Percentiles rank a stretch among this genome's conserved stretches.
Evolutionary conservation across 2,329 filamentous ascomycete genomes (phyloP).

Genomic region (Alternaria postmessia): DNA sequence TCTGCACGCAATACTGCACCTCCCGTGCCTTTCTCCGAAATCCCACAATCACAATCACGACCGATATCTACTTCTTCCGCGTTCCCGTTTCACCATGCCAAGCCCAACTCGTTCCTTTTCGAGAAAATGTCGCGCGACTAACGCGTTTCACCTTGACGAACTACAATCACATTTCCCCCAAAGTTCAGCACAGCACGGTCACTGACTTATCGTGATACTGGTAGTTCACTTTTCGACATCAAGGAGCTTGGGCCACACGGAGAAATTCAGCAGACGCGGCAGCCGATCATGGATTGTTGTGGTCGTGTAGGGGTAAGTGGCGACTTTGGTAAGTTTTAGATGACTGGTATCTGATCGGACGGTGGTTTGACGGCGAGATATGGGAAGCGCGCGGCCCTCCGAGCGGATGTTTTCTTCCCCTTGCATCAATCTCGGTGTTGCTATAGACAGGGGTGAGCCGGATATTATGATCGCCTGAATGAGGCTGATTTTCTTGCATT

Average conservation of each 20-base stretch:
- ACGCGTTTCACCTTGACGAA: constrained; percentile 4
- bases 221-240: background rate
- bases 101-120: background rate
- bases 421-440: background rate
- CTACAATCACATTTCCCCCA: background rate
- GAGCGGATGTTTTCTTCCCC: background rate
- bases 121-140: background rate
- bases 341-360: constrained; percentile 4
- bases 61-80: background rate
- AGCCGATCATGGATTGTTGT: background rate
- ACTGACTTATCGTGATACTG: background rate
- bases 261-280: background rate
- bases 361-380: background rate
- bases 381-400: background rate
- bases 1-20: background rate
- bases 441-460: background rate
- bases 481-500: background rate
- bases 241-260: background rate
- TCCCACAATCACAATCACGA: background rate
- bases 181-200: background rate
- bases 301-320: background rate
- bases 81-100: background rate
- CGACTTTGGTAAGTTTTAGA: constrained; percentile 1
- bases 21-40: background rate
- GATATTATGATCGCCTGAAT: constrained; percentile 4